Conservation (phyloP, 2,329 filamentous ascomycete genomes). For the Sarocladium kiliense region DNA sequence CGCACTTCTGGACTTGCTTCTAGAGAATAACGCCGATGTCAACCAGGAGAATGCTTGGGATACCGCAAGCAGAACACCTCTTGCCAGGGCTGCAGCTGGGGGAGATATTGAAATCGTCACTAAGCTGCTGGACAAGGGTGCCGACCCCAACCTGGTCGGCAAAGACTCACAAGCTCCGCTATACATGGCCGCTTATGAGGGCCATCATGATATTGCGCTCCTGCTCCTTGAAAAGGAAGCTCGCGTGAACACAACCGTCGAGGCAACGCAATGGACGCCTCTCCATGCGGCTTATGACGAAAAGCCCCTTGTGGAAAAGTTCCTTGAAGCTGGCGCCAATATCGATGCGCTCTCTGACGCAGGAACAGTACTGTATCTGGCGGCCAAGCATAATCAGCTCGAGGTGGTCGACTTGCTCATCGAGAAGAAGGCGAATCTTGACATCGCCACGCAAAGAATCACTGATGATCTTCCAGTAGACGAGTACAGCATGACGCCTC, state of each 20-base stretch:
- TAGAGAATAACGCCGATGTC: conserved; percentile 25
- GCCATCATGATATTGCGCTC: conserved; percentile 19
- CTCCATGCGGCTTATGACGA: conserved; percentile 31
- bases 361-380: background rate
- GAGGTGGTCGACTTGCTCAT: background rate
- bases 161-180: conserved; percentile 14
- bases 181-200: conserved; percentile 28
- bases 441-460: conserved; percentile 1
- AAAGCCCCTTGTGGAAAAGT: conserved; percentile 16
- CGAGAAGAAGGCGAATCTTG: background rate
- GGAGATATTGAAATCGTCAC: background rate
- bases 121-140: conserved; percentile 1
- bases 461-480: background rate
- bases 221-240: conserved; percentile 25
- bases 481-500: conserved; percentile 16
- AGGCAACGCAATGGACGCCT: conserved; percentile 32
- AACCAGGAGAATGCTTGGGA: conserved; percentile 18
- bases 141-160: background rate
- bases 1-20: conserved; percentile 10
- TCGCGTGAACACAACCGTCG: conserved; percentile 25
- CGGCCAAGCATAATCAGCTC: background rate
- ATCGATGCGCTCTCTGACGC: conserved; percentile 19
- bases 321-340: conserved; percentile 24
- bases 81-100: background rate
- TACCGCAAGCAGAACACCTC: background rate